phyloP scores from a whole-genome alignment of 2,329 filamentous ascomycete species.

The Conoideocrella luteorostrata region DNA sequence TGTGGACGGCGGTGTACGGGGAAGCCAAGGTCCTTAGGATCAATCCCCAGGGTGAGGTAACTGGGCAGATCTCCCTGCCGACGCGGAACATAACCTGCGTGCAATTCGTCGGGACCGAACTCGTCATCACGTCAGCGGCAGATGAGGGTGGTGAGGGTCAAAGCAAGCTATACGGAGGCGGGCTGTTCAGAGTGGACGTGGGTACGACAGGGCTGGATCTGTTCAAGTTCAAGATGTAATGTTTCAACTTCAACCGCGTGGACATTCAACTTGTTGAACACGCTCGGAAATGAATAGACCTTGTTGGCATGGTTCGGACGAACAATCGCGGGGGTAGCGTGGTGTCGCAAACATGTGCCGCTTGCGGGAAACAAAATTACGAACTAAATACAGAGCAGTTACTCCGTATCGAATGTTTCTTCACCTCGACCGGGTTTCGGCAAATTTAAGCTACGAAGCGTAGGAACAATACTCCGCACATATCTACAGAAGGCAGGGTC shows the following conservation, averaged over 20 bases:
- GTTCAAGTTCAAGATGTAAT: constrained; percentile 55
- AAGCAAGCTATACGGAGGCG: constrained; percentile 60
- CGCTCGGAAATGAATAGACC: too few species aligned
- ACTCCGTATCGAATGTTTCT: too few species aligned
- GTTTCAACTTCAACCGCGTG: too few species aligned
- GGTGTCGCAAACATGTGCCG: constrained; percentile 5
- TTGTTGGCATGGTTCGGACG: too few species aligned
- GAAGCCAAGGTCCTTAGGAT: constrained; percentile 70
- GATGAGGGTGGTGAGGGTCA: constrained; percentile 58
- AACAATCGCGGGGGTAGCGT: too few species aligned
- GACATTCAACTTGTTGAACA: too few species aligned
- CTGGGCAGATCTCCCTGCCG: constrained; percentile 70
- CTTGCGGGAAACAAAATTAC: not conserved
- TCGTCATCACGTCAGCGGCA: constrained; percentile 73
- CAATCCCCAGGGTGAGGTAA: constrained; percentile 58
- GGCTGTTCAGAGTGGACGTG: constrained; percentile 70
- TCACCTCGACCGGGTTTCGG: too few species aligned
- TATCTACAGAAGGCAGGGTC: not conserved
- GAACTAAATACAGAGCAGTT: not conserved
- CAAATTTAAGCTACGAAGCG: not conserved
- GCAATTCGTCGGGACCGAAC: constrained; percentile 65
- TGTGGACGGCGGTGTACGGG: constrained; percentile 86
- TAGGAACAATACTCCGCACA: not conserved
- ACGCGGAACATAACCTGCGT: constrained; percentile 77
- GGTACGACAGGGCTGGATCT: constrained; percentile 59